These are phyloP conservation scores for Salpingoeca rosetta DNA, from an alignment of 78 protist species.

Conservation along the genomic window DNA sequence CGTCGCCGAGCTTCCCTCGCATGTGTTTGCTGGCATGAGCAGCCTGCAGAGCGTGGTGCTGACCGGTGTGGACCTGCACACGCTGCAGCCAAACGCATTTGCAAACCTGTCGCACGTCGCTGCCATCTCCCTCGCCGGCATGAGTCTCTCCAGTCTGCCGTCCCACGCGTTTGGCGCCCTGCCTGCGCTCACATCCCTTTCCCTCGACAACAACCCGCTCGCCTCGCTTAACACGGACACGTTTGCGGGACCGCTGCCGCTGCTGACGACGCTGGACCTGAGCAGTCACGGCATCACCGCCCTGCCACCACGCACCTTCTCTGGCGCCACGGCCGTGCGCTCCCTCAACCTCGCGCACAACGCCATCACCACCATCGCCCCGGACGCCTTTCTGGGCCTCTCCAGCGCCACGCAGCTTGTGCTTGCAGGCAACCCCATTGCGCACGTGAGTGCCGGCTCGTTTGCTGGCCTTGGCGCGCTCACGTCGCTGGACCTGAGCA, in stretches of 20 bases:
- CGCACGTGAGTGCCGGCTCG: neutral
- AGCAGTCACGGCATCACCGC: no score
- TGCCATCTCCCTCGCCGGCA: neutral
- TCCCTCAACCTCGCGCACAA: neutral
- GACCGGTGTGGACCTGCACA: neutral
- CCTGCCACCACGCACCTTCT: neutral
- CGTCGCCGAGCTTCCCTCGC: neutral
- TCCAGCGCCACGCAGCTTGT: neutral
- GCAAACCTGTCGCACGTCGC: neutral
- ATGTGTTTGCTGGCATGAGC: neutral
- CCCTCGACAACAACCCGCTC: neutral
- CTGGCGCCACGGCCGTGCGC: neutral
- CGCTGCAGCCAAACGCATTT: neutral
- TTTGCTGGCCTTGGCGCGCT: neutral
- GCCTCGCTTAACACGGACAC: neutral
- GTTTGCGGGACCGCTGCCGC: no score
- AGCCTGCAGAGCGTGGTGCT: neutral
- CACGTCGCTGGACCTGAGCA: no score
- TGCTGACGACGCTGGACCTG: no score
- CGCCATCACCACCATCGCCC: neutral
- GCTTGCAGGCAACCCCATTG: neutral
- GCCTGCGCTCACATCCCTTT: neutral
- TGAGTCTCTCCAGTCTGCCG: neutral
- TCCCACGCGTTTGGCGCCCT: neutral
- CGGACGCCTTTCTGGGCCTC: neutral